Evolutionary conservation across 2,329 filamentous ascomycete genomes (phyloP), one percentile per base, ranked within the genome.

Genomic region (Botrytis aclada): DNA sequence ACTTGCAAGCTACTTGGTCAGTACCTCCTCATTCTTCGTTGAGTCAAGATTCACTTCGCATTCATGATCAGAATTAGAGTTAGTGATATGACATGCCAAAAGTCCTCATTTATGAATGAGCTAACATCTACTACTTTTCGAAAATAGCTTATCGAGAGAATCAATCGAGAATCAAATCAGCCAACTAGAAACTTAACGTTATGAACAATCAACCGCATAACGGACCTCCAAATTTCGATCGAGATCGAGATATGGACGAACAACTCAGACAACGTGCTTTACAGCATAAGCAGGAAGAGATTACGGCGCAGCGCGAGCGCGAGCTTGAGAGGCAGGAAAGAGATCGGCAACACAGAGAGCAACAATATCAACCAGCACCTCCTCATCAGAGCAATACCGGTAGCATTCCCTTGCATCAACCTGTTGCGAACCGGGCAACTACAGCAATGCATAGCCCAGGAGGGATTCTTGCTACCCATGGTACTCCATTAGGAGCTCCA

Each of bases 361-460:
- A 91, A 61, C 88, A 69, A 54, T 90, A 90, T 79, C 91, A 90
- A 77, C 87, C 88, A 32, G 80, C 82, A 69, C 88, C 92, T 74
- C 90, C 92, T 39, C 94, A 96, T 80, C 95, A 98, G 82, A 96
- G 92, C 83, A 95, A 93, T 80, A 91, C 93, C 56, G 93, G 92
- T 73, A 94, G 95, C 4, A 93, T 97, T 71, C 94, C 95, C 71
- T 91, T 98, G 78, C 95, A 98, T 83, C 95, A 98, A 82, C 95
- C 95, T 8, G 94, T 98, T 74, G 95, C 95, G 75, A 90, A 94
- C 80, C 86, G 95, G 83, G 86, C 94, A 75, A 84, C 92, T 73
- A 92, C 90, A 76, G 92, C 93, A 70, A 97, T 98, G 72, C 95
- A 97, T 81, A 97, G 94, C 63, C 95, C 95, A 1, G 95, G 96